A percentile compares a stretch with the other conserved stretches of the same genome.
Evolutionary conservation across 257 asterid species (phyloP).

Genomic region (Forsythia suspensa): DNA sequence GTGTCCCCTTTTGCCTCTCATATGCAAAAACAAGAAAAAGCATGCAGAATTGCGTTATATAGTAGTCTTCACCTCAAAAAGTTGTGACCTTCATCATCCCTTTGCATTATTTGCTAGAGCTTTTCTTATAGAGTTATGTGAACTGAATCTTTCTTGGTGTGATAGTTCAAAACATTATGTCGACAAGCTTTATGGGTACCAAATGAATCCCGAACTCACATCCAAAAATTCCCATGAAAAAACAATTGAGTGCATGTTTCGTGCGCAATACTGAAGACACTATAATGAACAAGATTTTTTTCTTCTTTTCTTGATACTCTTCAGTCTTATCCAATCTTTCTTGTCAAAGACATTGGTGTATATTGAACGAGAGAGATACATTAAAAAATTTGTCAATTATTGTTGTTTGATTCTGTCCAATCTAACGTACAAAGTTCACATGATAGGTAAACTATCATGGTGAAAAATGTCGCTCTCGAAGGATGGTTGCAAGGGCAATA

Average conservation of each 20-base stretch:
- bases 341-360: too few species aligned
- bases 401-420: too few species aligned
- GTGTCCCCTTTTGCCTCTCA: background rate
- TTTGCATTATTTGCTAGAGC: background rate
- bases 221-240: conserved; percentile 20
- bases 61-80: background rate
- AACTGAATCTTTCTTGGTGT: background rate
- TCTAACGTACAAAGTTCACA: background rate
- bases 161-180: background rate
- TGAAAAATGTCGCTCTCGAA: conserved; percentile 29
- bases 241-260: background rate
- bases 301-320: background rate
- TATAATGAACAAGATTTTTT: too few species aligned
- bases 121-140: background rate
- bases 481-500: background rate
- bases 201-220: conserved; percentile 2
- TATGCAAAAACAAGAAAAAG: background rate
- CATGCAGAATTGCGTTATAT: background rate
- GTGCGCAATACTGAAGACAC: too few species aligned
- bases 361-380: too few species aligned
- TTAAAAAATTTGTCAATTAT: too few species aligned
- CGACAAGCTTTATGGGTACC: too few species aligned
- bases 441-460: background rate
- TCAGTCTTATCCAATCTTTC: too few species aligned
- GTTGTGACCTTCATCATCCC: background rate